phyloP scores from a whole-genome alignment of 805 yeast species.

The Saccharomycopsis oosterbeekiorum region DNA sequence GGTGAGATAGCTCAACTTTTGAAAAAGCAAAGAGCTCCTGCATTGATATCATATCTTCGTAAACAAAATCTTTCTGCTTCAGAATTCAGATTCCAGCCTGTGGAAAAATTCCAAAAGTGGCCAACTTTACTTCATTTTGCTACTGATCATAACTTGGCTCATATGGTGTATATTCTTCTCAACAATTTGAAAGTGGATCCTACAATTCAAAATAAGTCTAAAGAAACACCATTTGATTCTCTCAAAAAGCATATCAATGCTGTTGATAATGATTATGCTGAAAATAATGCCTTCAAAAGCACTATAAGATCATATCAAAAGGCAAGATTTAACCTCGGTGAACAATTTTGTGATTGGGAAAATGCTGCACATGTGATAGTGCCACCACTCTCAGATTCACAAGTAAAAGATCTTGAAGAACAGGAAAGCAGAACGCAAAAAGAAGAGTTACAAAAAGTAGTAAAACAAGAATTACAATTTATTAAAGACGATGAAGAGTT shows the following conservation, averaged over 20 bases:
- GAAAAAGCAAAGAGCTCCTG: slow-evolving; percentile 70
- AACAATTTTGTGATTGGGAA: slow-evolving; percentile 59
- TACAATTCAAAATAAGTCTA: slow-evolving; percentile 37
- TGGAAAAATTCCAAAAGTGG: slow-evolving; percentile 35
- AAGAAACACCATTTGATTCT: slow-evolving; percentile 63
- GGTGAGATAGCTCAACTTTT: slow-evolving; percentile 48
- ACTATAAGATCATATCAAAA: slow-evolving; percentile 53
- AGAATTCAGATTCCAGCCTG: slow-evolving; percentile 40
- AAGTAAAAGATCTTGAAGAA: slow-evolving; percentile 37
- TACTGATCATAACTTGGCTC: slow-evolving; percentile 52
- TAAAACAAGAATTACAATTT: slow-evolving; percentile 30
- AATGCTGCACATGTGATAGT: slow-evolving; percentile 30
- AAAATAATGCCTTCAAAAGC: slow-evolving; percentile 23
- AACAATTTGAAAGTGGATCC: slow-evolving; percentile 66
- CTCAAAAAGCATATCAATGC: slow-evolving; percentile 29
- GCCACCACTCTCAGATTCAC: slow-evolving; percentile 44
- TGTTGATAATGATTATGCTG: background rate
- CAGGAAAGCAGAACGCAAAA: slow-evolving; percentile 32
- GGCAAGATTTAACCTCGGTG: slow-evolving; percentile 61
- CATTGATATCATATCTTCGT: slow-evolving; percentile 50
- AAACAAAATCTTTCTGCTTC: slow-evolving; percentile 32
- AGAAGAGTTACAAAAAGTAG: slow-evolving; percentile 33
- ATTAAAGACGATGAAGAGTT: slow-evolving; percentile 21
- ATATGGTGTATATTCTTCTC: slow-evolving; percentile 54
- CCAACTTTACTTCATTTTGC: slow-evolving; percentile 81